Base-by-base conservation (phyloP, 2,329 filamentous ascomycete genomes). In the Clarireedia monteithiana region DNA sequence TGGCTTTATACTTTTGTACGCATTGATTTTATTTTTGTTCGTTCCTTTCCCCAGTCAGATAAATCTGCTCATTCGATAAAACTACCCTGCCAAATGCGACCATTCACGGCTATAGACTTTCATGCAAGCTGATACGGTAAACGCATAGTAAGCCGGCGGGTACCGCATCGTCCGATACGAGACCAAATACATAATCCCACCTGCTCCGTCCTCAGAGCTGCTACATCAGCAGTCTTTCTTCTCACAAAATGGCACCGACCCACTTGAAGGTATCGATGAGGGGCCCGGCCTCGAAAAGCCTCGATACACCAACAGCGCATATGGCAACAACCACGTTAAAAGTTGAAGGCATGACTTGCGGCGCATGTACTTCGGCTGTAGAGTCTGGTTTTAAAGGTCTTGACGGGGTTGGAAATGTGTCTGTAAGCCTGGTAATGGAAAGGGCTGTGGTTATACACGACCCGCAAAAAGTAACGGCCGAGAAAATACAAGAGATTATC, bases 361-460 rank as follows among this genome's bases (percentile, higher is more conserved):
- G 92, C 68, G 87, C 92, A 64, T 99, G 94, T 71, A 96, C 92
- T 27, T 95, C 91, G 46, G 86, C 94, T n/a, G 86, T 99, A 64
- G 92, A 97, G 77, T 83, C 86, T 58, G 94, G 88, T 63, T 95
- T 99, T 74, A 87, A 89, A 66, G 83, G 81, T 62, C 80, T 95
- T 5, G 78, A 86, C 40, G 92, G 94, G 54, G 84, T 94, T 9
- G 88, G 87, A 60, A 90, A 80, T 64, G 90, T 97, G 58, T 95
- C 91, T 9, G 88, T 99, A 66, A 96, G 90, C 69, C 76, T 99
- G 65, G 88, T 96, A 55, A 95, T 96, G 84, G 91, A 96, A 72
- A 84, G 92, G 58, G 94, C 92, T n/a, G 91, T 97, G 44, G 78
- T 97, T 38, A 86, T 91, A 72, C 94, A 99, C 73, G 87, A 97